phyloP scores from a whole-genome alignment of 1,284 basidiomycete species.

The Tylopilus orsonianus region DNA sequence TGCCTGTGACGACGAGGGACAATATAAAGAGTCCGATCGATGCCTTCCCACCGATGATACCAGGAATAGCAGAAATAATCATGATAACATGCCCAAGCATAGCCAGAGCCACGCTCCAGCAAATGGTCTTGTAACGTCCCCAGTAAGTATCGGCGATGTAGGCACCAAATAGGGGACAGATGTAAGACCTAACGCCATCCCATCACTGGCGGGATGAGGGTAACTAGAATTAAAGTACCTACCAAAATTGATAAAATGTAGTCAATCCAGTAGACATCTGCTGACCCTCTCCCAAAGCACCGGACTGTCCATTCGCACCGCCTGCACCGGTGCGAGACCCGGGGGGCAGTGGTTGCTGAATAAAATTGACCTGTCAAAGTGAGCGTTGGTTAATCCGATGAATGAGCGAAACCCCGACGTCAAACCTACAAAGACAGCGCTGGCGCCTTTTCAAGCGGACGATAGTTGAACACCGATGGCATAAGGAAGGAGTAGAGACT shows the following conservation, averaged over 20 bases:
- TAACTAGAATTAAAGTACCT: conserved; percentile 9
- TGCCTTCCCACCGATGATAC: conserved; percentile 59
- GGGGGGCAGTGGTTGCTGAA: conserved; percentile 65
- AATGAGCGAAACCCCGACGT: conserved; percentile 2
- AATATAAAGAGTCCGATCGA: conserved; percentile 65
- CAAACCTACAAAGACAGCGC: conserved; percentile 60
- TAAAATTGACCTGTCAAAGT: conserved; percentile 62
- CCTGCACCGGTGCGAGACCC: conserved; percentile 71
- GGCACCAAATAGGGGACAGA: conserved; percentile 63
- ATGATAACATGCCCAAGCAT: conserved; percentile 74
- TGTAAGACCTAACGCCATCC: conserved; percentile 44
- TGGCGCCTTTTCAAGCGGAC: conserved; percentile 53
- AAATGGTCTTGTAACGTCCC: conserved; percentile 77
- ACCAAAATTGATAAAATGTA: conserved; percentile 67
- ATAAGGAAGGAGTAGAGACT: not conserved
- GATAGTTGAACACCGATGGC: not conserved
- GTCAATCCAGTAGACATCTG: conserved; percentile 68
- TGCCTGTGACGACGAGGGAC: conserved; percentile 67
- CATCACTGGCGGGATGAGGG: conserved; percentile 24
- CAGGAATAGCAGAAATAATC: conserved; percentile 69
- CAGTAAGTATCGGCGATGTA: conserved; percentile 75
- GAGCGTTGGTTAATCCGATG: conserved; percentile 19
- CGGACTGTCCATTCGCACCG: conserved; percentile 54
- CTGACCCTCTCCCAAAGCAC: conserved; percentile 69
- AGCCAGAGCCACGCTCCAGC: conserved; percentile 53